phyloP scores from a whole-genome alignment of 164 flowering plant species.

The Echeveria elegans region DNA sequence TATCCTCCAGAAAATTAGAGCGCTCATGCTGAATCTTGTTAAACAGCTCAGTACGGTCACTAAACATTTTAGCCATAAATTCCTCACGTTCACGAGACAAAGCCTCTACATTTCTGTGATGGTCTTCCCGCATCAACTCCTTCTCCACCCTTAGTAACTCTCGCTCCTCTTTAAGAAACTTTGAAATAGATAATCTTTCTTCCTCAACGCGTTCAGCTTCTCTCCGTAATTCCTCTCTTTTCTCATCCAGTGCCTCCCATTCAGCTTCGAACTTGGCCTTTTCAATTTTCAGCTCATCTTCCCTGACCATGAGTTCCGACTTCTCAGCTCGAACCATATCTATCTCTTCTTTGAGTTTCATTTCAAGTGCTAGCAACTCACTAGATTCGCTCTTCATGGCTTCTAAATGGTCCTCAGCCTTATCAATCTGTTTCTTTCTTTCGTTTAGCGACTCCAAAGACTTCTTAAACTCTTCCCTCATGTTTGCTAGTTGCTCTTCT shows the following conservation, averaged over 20 bases:
- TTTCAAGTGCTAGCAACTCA: conserved; percentile 56
- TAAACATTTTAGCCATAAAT: conserved; percentile 51
- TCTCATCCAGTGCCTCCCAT: conserved; percentile 89
- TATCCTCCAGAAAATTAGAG: conserved; percentile 45
- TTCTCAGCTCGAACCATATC: conserved; percentile 68
- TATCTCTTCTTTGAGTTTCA: conserved; percentile 80
- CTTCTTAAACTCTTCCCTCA: conserved; percentile 39
- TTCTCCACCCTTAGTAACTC: conserved; percentile 63
- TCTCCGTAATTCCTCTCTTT: conserved; percentile 56
- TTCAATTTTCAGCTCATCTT: conserved; percentile 57
- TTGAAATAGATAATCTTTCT: conserved; percentile 42
- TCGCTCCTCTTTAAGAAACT: conserved; percentile 70
- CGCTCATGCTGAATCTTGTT: conserved; percentile 74
- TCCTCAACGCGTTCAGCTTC: conserved; percentile 57
- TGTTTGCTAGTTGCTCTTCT: conserved; percentile 35
- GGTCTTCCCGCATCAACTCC: conserved; percentile 49
- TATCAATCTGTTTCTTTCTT: conserved; percentile 37
- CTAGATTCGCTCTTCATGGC: conserved; percentile 50
- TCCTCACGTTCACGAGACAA: conserved; percentile 62
- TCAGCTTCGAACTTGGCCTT: conserved; percentile 83
- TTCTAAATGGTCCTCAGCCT: conserved; percentile 46
- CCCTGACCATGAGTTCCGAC: conserved; percentile 52
- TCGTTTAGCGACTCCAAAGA: conserved; percentile 39
- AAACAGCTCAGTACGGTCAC: conserved; percentile 72
- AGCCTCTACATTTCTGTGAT: conserved; percentile 47